Evolutionary conservation across 2,329 filamentous ascomycete species (phyloP), one percentile per base, ranked within the genome.

Genomic region (Monosporascus cannonballus): DNA sequence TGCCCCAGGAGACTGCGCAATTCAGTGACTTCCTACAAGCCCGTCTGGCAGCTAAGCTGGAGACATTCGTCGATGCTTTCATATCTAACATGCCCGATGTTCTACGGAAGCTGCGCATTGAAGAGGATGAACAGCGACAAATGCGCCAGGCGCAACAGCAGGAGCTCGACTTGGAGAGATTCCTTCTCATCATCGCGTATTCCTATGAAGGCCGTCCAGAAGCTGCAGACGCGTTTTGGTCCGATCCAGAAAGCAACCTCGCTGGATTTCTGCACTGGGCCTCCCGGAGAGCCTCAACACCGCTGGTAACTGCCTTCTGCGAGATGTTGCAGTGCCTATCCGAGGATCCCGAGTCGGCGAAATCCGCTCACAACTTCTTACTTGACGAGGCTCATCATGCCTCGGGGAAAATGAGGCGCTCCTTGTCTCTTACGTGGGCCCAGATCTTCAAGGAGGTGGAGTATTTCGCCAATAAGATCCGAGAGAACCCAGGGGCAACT

Each of bases 241-340:
- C 82, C 34, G 92, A 96, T 65, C 85, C 88, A 2, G 94, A 99
- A 63, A 91, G 91, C 65, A 96, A 96, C 61, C 76, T 99, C 34
- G 89, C 92, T 57, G 94, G 94, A 0, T 99, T 99, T 67, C 79
- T 99, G 67, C 89, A 96, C 58, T 99, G 94, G 94, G 89, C 92
- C n/a, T 96, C 94, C 3, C 87, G 90, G 61, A 81, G 94, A 62
- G 91, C 96, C 55, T 96, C 95, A 0, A 96, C 95, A 0, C 94
- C 94, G n/a, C 80, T 96, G 24, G 92, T 96, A 54, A 94, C 90
- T 56, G 92, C 93, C 14, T 99, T 97, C 62, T 99, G 94, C 69
- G 93, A 97, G 67, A 93, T 99, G 85, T 76, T 99, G 17, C 89
- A 91, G 64, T 87, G 92, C 1, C 86, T 99, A 47, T 90, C 94